Conservation (phyloP, 768 basidiomycete genomes). For the Leccinellum rugosiceps region DNA sequence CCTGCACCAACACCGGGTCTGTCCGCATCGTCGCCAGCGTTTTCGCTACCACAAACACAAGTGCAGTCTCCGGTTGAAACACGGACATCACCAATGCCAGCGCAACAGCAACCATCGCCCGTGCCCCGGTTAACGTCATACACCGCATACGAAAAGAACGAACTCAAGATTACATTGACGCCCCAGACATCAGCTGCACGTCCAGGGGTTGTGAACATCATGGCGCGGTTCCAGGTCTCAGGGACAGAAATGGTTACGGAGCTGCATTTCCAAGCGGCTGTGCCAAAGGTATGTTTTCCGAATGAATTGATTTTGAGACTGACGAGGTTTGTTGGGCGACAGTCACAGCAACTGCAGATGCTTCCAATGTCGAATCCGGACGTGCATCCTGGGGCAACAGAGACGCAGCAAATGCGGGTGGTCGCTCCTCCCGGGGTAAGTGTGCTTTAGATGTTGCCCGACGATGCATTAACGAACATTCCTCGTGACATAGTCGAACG, state of each 20-base stretch:
- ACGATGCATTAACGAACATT: constrained; percentile 4
- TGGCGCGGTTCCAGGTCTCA: constrained; percentile 80
- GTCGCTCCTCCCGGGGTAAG: constrained; percentile 84
- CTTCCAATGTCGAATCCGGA: constrained; percentile 90
- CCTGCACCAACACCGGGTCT: constrained; percentile 11
- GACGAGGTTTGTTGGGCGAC: neutral
- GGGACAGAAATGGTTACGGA: constrained; percentile 51
- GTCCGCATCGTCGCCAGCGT: constrained; percentile 34
- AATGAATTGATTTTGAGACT: neutral
- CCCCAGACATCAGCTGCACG: constrained; percentile 77
- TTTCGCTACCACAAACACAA: constrained; percentile 38
- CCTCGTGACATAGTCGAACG: constrained; percentile 52
- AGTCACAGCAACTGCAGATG: constrained; percentile 99
- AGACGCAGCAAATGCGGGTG: constrained; percentile 95
- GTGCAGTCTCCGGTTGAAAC: constrained; percentile 32
- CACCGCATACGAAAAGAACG: constrained; percentile 90
- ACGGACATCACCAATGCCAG: constrained; percentile 30
- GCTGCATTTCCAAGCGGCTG: constrained; percentile 94
- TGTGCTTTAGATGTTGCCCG: neutral
- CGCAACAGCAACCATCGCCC: constrained; percentile 32
- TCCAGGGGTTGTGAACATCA: constrained; percentile 88
- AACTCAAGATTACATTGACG: constrained; percentile 83
- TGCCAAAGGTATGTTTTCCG: constrained; percentile 70
- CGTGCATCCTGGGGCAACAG: constrained; percentile 71
- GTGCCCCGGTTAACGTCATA: constrained; percentile 64